Base-by-base conservation (phyloP, 139 green algal genomes). In the Micractinium conductrix region DNA sequence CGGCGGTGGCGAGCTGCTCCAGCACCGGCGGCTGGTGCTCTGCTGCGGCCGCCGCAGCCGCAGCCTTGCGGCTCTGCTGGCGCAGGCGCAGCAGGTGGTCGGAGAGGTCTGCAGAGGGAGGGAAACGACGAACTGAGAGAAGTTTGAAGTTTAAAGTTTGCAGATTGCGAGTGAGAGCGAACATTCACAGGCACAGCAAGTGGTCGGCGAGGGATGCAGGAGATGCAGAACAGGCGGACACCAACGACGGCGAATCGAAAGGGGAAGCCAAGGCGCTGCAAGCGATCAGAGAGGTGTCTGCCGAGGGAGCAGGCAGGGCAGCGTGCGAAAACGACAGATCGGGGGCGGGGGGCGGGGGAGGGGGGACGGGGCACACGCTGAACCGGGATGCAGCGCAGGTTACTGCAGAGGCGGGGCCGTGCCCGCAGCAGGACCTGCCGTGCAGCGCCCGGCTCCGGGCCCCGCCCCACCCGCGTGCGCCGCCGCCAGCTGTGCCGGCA, bases 31-130 rank as follows among this genome's bases (percentile, higher is more conserved):
- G 60, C 60, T 60, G 38, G 42, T 73, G 58, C 28, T 79, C 72
- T 28, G 74, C 24, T 7, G 65, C 65, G 2, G 79, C 63, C 6
- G 35, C 65, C 21, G 28, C 19, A n/a, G n/a, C n/a, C 0, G 65
- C 79, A 0, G 44, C n/a, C 44, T 55, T 67, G 38, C 65, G 79
- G 33, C 63, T 50, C 79, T 84, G 79, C 44, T 84, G 63, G 28
- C 79, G 79, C 79, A 78, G 63, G 10, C 79, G 63, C 26, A 48
- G 38, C 50, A 85, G 69, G 2, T 85, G 69, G 37, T 85, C 80
- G 22, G 73, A 69, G 1, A 85, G 50, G 26, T 85, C 80, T 85
- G 68, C 80, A 60, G 30, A 2, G 12, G 28, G 30, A 28, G n/a
- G n/a, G n/a, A n/a, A n/a, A n/a, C n/a, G n/a, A n/a, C n/a, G 35